Conservation (phyloP, 2,329 filamentous ascomycete genomes). For the Ascochyta viciae-villosae region DNA sequence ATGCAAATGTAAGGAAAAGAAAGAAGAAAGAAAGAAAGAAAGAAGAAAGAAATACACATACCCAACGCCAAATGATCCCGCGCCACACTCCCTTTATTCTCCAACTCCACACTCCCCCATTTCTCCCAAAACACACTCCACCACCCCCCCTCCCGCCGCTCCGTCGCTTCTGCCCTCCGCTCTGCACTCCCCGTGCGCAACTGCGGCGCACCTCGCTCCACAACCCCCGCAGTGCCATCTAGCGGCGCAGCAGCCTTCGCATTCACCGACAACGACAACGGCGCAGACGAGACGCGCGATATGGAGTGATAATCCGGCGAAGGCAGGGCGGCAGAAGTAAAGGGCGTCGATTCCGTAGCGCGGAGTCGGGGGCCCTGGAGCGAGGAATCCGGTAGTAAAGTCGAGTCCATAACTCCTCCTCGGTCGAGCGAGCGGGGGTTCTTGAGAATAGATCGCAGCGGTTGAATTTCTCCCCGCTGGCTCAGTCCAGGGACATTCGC, state of each 20-base stretch:
- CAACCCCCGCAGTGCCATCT: not conserved
- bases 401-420: not conserved
- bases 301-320: conserved; percentile 36
- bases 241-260: conserved; percentile 12
- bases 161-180: conserved; percentile 29
- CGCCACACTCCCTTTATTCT: conserved; percentile 86
- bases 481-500: not conserved
- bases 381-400: too few relatives aligned
- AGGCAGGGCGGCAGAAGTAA: conserved; percentile 20
- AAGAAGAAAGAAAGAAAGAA: too few relatives aligned
- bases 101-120: conserved; percentile 74
- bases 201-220: conserved; percentile 2
- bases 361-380: not conserved
- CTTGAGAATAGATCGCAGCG: not conserved
- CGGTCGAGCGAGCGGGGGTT: not conserved
- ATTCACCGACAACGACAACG: not conserved
- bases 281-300: conserved; percentile 18
- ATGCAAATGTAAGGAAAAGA: too few relatives aligned
- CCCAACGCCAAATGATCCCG: conserved; percentile 82
- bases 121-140: conserved; percentile 63
- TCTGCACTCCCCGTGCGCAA: conserved; percentile 26
- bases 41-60: conserved; percentile 49
- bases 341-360: conserved; percentile 49
- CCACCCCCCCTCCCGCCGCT: conserved; percentile 52
- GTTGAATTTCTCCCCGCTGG: not conserved